Conservation (phyloP, 1,284 basidiomycete species). For the Moniliella sp. region DNA sequence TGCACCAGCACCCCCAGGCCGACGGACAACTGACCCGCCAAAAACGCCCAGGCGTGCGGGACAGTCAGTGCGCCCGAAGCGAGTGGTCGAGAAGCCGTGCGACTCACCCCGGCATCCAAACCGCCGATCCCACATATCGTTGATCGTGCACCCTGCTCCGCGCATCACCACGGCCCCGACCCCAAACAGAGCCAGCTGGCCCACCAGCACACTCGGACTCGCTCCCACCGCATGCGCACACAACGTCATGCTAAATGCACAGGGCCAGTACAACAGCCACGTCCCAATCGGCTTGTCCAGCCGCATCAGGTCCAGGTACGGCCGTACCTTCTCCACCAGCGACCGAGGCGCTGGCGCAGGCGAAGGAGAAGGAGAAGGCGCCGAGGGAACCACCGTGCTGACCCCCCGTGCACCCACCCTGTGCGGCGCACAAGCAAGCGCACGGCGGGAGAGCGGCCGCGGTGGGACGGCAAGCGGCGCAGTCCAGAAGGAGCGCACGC, state of each 20-base stretch:
- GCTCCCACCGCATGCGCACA: conserved; percentile 17
- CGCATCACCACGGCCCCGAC: conserved; percentile 83
- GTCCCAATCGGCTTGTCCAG: conserved; percentile 91
- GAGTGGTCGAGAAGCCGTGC: conserved; percentile 49
- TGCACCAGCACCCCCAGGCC: conserved; percentile 77
- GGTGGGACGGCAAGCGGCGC: no score
- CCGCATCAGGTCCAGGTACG: conserved; percentile 65
- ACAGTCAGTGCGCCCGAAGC: conserved; percentile 62
- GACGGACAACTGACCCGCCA: conserved; percentile 57
- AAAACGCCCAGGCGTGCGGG: conserved; percentile 57
- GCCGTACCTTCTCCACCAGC: no score
- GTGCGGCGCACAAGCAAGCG: no score
- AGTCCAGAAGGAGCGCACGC: no score
- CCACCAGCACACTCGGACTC: conserved; percentile 10
- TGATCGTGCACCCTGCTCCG: conserved; percentile 92
- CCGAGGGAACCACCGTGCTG: no score
- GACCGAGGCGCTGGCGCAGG: no score
- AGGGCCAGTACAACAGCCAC: conserved; percentile 72
- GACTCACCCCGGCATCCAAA: no score
- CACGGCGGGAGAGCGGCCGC: no score
- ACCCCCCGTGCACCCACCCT: no score
- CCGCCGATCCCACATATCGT: conserved; percentile 99
- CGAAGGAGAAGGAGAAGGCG: no score
- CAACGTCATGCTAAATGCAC: no score
- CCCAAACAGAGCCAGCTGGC: conserved; percentile 52